Percentiles rank a stretch among this genome's conserved stretches.
Conservation (phyloP, 2,329 filamentous ascomycete species). For the Fusarium aywerte region DNA sequence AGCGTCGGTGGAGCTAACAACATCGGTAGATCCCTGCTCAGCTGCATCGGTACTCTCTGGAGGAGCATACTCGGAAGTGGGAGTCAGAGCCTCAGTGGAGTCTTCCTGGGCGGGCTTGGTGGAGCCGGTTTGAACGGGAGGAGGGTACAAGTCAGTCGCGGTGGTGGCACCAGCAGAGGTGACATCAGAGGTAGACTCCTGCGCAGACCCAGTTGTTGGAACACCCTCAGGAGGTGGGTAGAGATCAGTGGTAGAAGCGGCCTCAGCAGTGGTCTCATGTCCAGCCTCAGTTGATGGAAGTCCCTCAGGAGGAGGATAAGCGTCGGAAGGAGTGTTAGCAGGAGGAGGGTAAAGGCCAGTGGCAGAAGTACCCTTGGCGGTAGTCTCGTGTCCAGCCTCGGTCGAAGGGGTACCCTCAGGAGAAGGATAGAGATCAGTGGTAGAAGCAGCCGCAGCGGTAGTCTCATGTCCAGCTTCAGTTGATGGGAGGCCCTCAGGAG, state of each 20-base stretch:
- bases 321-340: background rate
- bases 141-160: constrained; percentile 20
- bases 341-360: background rate
- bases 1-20: constrained; percentile 8
- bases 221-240: constrained; percentile 7
- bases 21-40: constrained; percentile 19
- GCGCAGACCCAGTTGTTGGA: background rate
- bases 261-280: background rate
- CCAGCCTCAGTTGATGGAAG: too few relatives aligned
- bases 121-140: constrained; percentile 15
- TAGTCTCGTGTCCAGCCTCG: background rate
- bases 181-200: background rate
- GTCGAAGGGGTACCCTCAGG: background rate
- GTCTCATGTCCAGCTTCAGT: background rate
- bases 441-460: too few relatives aligned
- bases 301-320: constrained; percentile 3
- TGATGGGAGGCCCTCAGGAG: background rate
- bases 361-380: background rate
- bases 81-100: constrained; percentile 20
- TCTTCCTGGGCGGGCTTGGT: constrained; percentile 17
- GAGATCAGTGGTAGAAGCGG: background rate
- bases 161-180: constrained; percentile 4
- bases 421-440: too few relatives aligned
- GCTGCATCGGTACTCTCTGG: constrained; percentile 22
- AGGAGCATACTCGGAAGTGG: constrained; percentile 16